A percentile compares a stretch with the other conserved stretches of the same genome.
phyloP scores from a whole-genome alignment of 495 filamentous ascomycete genomes.

The Trichoderma reesei region DNA sequence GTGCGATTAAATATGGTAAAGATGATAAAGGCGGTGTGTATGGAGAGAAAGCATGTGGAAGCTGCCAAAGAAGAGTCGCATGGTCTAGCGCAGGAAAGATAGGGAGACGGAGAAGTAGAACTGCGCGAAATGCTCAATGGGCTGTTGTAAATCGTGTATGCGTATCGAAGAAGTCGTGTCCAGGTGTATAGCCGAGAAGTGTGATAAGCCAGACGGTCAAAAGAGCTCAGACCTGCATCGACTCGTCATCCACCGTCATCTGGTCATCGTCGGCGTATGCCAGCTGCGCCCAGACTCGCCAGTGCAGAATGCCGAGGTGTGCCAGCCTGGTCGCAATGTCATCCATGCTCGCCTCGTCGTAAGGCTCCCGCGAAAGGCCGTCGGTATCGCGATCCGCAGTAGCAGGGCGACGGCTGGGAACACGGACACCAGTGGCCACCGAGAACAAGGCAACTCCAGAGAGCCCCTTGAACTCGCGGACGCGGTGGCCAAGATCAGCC shows the following conservation, averaged over 20 bases:
- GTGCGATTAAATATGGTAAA: not conserved
- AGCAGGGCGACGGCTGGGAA: constrained; percentile 17
- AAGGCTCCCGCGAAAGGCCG: constrained; percentile 11
- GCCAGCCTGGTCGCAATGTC: constrained; percentile 65
- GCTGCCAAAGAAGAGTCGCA: not conserved
- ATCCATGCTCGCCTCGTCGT: constrained; percentile 41
- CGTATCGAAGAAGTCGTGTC: not conserved
- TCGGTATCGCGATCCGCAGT: constrained; percentile 18
- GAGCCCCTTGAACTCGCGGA: constrained; percentile 39
- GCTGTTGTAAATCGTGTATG: not conserved
- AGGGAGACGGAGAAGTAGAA: not conserved
- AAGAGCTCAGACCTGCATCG: not conserved
- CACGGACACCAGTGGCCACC: constrained; percentile 35
- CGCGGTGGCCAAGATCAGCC: constrained; percentile 32
- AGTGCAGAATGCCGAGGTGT: constrained; percentile 74
- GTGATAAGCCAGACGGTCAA: too few species aligned
- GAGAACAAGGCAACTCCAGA: constrained; percentile 43
- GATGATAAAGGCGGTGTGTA: not conserved
- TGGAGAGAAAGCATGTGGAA: not conserved
- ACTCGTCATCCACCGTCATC: constrained; percentile 6
- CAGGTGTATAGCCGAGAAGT: too few species aligned
- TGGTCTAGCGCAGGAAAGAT: not conserved
- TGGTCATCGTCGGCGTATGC: constrained; percentile 42
- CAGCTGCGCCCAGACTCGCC: constrained; percentile 73
- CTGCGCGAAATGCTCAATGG: not conserved